Base-by-base conservation (phyloP, 106 monocot genomes). In the Dioscorea dumetorum region DNA sequence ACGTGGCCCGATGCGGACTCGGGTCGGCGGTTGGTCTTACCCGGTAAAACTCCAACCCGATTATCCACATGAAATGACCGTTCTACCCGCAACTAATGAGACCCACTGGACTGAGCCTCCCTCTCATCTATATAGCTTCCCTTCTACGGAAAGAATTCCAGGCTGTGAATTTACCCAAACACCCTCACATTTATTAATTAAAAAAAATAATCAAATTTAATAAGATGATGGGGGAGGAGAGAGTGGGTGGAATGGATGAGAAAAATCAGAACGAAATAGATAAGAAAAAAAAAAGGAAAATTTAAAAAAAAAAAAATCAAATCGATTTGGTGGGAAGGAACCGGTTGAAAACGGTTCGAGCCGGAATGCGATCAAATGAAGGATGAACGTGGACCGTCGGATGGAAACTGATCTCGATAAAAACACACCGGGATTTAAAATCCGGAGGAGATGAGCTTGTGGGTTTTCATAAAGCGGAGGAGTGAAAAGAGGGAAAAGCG, bases 61-160 rank as follows among this genome's bases (percentile, higher is more conserved):
- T 28, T 28, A 28, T 3, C 28, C 28, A 28, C 28, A 28, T 28
- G 28, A 28, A 28, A 28, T 41, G 60, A 60, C 22, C 4, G 24
- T 12, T 22, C 0, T 22, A 22, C 22, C 60, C 60, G 13, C 24
- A n/a, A 12, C 60, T 12, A 6, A 21, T 22, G 23, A 60, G 12
- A 6, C 23, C 23, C 21, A 21, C 62, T 31, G 33, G 17, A n/a
- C 62, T 3, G 32, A 33, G 1, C 62, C 33, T 28, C 33, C 2
- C 32, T 5, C 62, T 24, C 41, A n/a, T n/a, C n/a, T n/a, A n/a
- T n/a, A n/a, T 63, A 31, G 62, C 62, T 63, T 34, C 17, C 33
- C 62, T 63, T 31, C 62, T 23, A 63, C 34, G 62, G 62, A 63
- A 63, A 0, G 62, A 31, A 63, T 63, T 19, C 62, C 33, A 13